These are phyloP conservation scores for Thymus quinquecostatus DNA, from an alignment of 257 asterid species.

Conservation along the genomic window DNA sequence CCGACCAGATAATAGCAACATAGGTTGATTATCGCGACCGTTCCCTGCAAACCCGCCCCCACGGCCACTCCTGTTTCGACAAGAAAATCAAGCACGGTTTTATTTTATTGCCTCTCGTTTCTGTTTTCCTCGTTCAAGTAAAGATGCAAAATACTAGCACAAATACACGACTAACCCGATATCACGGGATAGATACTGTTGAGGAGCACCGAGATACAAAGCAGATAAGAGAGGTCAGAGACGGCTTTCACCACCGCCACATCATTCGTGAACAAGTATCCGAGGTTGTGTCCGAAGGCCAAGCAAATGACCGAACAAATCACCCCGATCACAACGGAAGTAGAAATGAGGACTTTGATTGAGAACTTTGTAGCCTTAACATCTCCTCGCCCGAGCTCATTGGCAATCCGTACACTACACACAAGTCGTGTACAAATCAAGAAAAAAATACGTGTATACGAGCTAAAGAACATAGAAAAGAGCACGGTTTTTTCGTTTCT, in stretches of 20 bases:
- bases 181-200: conserved; percentile 66
- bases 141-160: background rate
- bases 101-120: too few species aligned
- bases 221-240: conserved; percentile 51
- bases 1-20: conserved; percentile 72
- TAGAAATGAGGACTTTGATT: conserved; percentile 46
- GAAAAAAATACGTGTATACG: background rate
- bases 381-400: conserved; percentile 76
- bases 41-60: conserved; percentile 79
- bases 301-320: conserved; percentile 43
- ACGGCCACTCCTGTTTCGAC: conserved; percentile 73
- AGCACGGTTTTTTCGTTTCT: background rate
- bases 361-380: conserved; percentile 57
- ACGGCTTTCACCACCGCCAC: conserved; percentile 46
- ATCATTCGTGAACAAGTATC: conserved; percentile 54
- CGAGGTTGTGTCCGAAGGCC: conserved; percentile 49
- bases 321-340: conserved; percentile 55
- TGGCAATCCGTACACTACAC: conserved; percentile 67
- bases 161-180: conserved; percentile 46
- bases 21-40: conserved; percentile 70
- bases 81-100: background rate
- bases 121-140: background rate
- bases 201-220: conserved; percentile 55
- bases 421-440: background rate
- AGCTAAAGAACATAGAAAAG: background rate